phyloP scores from a whole-genome alignment of 2,329 filamentous ascomycete genomes.

The Triangularia setosa region DNA sequence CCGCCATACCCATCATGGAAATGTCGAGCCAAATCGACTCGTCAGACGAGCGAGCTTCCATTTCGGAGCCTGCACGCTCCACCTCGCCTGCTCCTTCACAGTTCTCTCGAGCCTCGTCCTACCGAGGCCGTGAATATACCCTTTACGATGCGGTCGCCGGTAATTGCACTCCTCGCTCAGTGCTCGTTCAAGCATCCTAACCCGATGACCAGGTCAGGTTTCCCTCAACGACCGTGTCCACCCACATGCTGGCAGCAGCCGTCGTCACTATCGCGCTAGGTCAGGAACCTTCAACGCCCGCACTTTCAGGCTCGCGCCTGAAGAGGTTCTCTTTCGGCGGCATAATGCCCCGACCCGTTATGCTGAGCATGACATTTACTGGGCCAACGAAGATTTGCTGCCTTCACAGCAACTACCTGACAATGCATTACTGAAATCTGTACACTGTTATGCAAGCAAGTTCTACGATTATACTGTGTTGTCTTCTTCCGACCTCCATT shows the following conservation, averaged over 20 bases:
- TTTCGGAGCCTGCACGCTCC: not conserved
- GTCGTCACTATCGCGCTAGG: constrained; percentile 13
- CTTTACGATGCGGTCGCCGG: constrained; percentile 73
- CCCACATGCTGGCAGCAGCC: constrained; percentile 10
- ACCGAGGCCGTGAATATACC: constrained; percentile 40
- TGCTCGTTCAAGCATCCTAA: not conserved
- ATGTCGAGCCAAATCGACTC: not conserved
- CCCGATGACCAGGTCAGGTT: constrained; percentile 32
- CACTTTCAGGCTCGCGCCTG: constrained; percentile 52
- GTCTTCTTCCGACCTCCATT: not conserved
- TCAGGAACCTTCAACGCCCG: constrained; percentile 25
- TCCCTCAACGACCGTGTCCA: constrained; percentile 31
- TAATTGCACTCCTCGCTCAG: constrained; percentile 31
- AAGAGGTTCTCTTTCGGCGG: constrained; percentile 67
- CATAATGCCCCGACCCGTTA: constrained; percentile 62
- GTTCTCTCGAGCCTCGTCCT: not conserved
- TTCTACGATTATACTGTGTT: constrained; percentile 52
- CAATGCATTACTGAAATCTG: constrained; percentile 63
- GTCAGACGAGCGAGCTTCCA: not conserved
- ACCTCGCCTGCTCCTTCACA: not conserved
- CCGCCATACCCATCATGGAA: not conserved
- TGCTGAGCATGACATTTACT: constrained; percentile 69
- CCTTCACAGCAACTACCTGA: constrained; percentile 55
- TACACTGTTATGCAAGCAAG: constrained; percentile 65
- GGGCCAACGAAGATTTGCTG: constrained; percentile 56